Evolutionary conservation across 2,329 filamentous ascomycete genomes (phyloP), one percentile per base, ranked within the genome.

Genomic region (Colletotrichum tamarilloi): DNA sequence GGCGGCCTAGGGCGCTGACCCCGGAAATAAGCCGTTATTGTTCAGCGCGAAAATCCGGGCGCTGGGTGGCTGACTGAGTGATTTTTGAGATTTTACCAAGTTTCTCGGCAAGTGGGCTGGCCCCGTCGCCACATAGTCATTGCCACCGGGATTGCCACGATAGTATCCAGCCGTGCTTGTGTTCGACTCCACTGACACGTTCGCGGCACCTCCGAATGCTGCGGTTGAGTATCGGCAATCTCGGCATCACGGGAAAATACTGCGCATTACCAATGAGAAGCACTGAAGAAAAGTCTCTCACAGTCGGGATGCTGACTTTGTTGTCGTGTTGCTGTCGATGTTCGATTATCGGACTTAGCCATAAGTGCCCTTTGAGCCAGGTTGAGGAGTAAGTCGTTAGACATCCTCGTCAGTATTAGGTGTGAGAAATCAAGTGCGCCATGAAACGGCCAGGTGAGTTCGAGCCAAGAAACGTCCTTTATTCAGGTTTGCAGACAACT

Each of bases 251-350:
- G 19, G 9, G 4, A 22, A n/a, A 49, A 9, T 7, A 12, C 14
- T 42, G 14, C 14, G 5, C 14, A 5, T 42, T 49, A 7, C 7
- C 7, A n/a, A 1, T 0, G 0, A 2, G 19, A n/a, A 4, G 42
- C 19, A 1, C 42, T 49, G 19, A 49, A 4, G 9, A 8, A 16
- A 38, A 6, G 14, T 5, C 14, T 14, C 12, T 16, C 2, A 38
- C 35, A 38, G 35, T 38, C 35, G 35, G 5, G 16, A 46, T 3
- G 5, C 16, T 46, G 7, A 16, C 14, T 19, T 8, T n/a, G 16
- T 46, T n/a, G 7, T 49, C 8, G 19, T 22, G 42, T 22, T 49
- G 19, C 19, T 49, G 19, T 7, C n/a, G 7, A 0, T 1, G 42
- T 49, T 49, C 19, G 3, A n/a, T 22, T 11, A 5, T 5, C n/a